phyloP scores from a whole-genome alignment of 2,329 filamentous ascomycete genomes.

The Exophiala calicioides region DNA sequence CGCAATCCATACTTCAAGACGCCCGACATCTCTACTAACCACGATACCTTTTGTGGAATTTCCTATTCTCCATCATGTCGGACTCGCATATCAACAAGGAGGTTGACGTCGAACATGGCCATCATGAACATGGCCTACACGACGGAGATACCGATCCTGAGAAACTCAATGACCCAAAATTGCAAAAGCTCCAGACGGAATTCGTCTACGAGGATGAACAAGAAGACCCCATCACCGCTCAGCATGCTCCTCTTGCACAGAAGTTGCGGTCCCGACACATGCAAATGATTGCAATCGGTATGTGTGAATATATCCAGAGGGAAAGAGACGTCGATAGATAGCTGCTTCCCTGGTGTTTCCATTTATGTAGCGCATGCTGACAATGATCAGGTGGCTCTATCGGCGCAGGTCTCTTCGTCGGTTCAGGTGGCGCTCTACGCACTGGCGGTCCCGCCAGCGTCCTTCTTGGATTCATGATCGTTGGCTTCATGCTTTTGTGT shows the following conservation, averaged over 20 bases:
- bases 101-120: no score
- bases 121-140: no score
- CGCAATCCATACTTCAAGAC: no score
- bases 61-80: no score
- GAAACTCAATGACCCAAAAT: slow-evolving; percentile 15
- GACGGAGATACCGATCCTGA: slow-evolving; percentile 21
- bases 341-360: not conserved
- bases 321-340: no score
- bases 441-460: slow-evolving; percentile 41
- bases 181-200: slow-evolving; percentile 18
- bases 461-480: slow-evolving; percentile 52
- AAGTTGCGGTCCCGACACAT: slow-evolving; percentile 31
- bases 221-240: slow-evolving; percentile 18
- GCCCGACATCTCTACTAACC: no score
- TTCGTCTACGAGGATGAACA: slow-evolving; percentile 24
- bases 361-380: not conserved
- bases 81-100: no score
- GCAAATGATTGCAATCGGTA: slow-evolving; percentile 35
- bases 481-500: slow-evolving; percentile 60
- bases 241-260: slow-evolving; percentile 26
- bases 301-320: no score
- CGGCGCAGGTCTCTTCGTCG: slow-evolving; percentile 43
- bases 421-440: slow-evolving; percentile 39
- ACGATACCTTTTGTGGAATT: no score
- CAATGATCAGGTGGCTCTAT: slow-evolving; percentile 34